Evolutionary conservation across 305 asterid genomes (phyloP).

Genomic region (Stenogyne calaminthoides): DNA sequence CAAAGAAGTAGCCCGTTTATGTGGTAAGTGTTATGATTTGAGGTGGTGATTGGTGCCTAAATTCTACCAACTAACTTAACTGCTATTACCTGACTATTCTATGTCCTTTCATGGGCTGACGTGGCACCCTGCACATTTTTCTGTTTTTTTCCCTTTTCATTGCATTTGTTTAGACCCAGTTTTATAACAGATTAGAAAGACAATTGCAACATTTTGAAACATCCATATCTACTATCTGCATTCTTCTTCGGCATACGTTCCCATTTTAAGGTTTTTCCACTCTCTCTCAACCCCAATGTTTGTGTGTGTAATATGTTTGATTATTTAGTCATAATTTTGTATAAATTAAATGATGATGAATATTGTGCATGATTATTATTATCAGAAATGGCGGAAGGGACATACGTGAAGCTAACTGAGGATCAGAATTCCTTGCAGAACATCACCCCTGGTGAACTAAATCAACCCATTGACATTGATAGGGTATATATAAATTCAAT

Average conservation of each 20-base stretch:
- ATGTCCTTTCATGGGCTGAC: neutral
- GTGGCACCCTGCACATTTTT: neutral
- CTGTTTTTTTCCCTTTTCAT: neutral
- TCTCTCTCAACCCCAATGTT: neutral
- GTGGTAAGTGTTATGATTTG: neutral
- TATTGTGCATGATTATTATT: neutral
- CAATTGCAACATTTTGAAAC: neutral
- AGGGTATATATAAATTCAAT: constrained; percentile 31
- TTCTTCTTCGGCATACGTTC: constrained; percentile 1
- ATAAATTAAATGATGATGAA: neutral
- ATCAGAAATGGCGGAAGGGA: constrained; percentile 56
- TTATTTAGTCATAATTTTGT: neutral
- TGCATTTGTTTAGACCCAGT: neutral
- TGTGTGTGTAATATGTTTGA: neutral
- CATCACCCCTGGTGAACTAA: constrained; percentile 84
- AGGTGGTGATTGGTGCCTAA: constrained; percentile 10
- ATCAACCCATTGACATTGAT: constrained; percentile 71
- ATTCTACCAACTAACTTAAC: constrained; percentile 32
- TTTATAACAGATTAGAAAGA: neutral
- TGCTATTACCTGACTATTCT: constrained; percentile 11
- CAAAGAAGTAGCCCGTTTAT: neutral
- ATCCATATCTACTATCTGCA: neutral
- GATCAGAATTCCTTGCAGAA: constrained; percentile 56
- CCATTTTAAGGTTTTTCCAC: constrained; percentile 8
- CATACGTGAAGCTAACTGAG: constrained; percentile 71